Evolutionary conservation across 495 filamentous ascomycete species (phyloP), one percentile per base, ranked within the genome.

Genomic region (Antarctomyces pellizariae): DNA sequence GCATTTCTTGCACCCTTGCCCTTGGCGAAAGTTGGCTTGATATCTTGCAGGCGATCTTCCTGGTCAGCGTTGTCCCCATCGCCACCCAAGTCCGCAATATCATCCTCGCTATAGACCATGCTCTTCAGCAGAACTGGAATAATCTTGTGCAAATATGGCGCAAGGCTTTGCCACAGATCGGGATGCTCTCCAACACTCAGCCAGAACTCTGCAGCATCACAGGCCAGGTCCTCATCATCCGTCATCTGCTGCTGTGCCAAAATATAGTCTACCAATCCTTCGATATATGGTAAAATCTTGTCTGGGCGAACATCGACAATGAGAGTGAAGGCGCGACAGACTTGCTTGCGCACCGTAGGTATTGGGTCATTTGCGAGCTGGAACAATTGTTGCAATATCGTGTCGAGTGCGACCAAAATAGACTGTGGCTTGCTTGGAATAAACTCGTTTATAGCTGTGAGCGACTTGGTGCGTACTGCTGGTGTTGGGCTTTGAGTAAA

Each of bases 141-240:
- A 25, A 99, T 79, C 44, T 78, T 77, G 30, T 61, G 49, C 34
- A 99, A 65, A 43, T 73, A 75, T 1, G 77, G 80, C 4, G 57
- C 68, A 11, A 99, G 48, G 0, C 63, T 56, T 20, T 63, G 58
- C 46, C 75, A 75, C 25, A 99, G 47, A 25, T 66, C 60, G 18
- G 71, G 58, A 43, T 91, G 78, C 46, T 92, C 89, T 15, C 83
- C 83, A 16, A 91, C 69, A 26, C 75, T 75, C 25, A 99, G 65
- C 80, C 84, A 99, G 43, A 99, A 99, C 48, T 95, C 86, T 5
- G 89, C 84, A 9, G 86, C 86, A 46, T 95, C 86, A 18, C 86
- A 67, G 22, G 83, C 79, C 25, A 95, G 61, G 26, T 95, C 86
- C 26, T 79, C 75, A 37, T 92, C 83, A 16, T 86, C 75, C 21